Evolutionary conservation across 345 rosid genomes (phyloP).

Genomic region (Fremontodendron californicum): DNA sequence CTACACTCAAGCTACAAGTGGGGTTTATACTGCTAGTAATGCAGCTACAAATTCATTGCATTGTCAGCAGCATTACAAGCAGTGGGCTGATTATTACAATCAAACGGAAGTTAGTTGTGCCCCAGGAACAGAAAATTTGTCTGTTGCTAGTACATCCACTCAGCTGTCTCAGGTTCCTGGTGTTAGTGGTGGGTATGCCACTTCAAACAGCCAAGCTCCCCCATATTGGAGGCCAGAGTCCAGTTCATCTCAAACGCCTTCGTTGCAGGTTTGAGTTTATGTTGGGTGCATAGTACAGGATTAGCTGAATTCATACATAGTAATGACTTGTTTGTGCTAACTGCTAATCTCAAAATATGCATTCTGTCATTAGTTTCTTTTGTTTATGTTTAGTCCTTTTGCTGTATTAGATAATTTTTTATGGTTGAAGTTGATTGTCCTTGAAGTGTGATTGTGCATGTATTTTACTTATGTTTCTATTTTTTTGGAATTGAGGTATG

Average conservation of each 20-base stretch:
- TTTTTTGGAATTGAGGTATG: not conserved
- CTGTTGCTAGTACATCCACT: conserved; percentile 50
- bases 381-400: not conserved
- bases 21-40: conserved; percentile 48
- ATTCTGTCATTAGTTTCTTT: not conserved
- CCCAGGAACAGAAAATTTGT: conserved; percentile 87
- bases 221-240: conserved; percentile 70
- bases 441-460: not conserved
- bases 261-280: conserved; percentile 60
- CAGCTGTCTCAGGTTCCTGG: conserved; percentile 51
- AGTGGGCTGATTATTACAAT: conserved; percentile 81
- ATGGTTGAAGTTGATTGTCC: not conserved
- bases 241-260: conserved; percentile 47
- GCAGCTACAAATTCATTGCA: conserved; percentile 53
- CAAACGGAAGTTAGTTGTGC: conserved; percentile 96
- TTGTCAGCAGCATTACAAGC: conserved; percentile 79
- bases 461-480: not conserved
- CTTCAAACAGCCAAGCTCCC: conserved; percentile 59
- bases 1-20: conserved; percentile 48
- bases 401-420: not conserved
- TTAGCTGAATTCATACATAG: not conserved
- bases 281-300: not conserved
- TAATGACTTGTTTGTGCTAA: not conserved
- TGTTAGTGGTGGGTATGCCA: conserved; percentile 49
- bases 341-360: not conserved